Evolutionary conservation across 352 stramenopile genomes (phyloP).

Genomic region (Plasmopara viticola): DNA sequence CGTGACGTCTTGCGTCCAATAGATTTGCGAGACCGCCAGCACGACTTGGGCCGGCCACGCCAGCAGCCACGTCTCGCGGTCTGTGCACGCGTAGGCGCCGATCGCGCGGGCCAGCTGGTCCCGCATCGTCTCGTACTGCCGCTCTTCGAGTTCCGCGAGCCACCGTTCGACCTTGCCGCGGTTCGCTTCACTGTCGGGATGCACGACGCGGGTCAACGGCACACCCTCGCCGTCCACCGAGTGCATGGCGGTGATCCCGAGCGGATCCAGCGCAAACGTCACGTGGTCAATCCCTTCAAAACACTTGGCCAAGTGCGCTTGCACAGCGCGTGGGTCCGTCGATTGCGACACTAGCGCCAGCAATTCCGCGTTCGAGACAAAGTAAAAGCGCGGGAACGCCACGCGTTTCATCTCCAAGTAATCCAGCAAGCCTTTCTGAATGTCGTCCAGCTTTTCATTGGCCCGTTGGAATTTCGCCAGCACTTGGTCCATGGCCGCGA

Average conservation of each 20-base stretch:
- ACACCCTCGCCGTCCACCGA: constrained; percentile 90
- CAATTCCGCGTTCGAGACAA: constrained; percentile 91
- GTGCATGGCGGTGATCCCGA: constrained; percentile 93
- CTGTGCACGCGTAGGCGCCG: constrained; percentile 69
- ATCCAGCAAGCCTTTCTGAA: constrained; percentile 91
- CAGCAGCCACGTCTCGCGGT: constrained; percentile 87
- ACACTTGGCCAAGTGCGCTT: constrained; percentile 87
- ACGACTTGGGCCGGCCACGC: constrained; percentile 93
- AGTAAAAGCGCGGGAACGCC: constrained; percentile 93
- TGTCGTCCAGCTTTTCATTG: constrained; percentile 92
- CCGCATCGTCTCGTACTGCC: constrained; percentile 88
- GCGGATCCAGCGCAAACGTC: constrained; percentile 74
- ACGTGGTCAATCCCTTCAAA: constrained; percentile 90
- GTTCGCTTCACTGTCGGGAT: constrained; percentile 88
- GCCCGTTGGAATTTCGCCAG: constrained; percentile 89
- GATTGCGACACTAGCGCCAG: constrained; percentile 92
- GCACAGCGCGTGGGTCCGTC: constrained; percentile 89
- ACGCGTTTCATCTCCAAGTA: constrained; percentile 92
- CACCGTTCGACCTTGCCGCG: constrained; percentile 95
- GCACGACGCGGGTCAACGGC: constrained; percentile 71
- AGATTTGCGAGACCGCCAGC: constrained; percentile 88
- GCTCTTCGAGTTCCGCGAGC: constrained; percentile 89
- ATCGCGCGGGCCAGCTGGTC: constrained; percentile 88
- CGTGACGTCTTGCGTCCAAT: constrained; percentile 92
- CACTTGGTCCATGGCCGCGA: constrained; percentile 86